Conservation (phyloP, 768 basidiomycete genomes). For the Lactarius trivialis region DNA sequence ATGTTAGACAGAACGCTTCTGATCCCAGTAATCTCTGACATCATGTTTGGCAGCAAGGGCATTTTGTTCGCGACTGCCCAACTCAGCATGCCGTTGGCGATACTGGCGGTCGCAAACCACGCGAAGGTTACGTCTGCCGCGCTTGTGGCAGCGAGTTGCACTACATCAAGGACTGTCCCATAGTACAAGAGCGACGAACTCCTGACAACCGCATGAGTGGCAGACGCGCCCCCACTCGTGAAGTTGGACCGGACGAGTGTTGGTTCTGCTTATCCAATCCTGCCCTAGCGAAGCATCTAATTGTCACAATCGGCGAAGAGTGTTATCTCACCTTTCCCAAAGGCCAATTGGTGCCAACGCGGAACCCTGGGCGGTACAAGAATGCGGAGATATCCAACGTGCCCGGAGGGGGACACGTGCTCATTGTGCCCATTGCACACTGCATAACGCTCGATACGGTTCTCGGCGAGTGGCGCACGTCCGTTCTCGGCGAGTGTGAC, state of each 20-base stretch:
- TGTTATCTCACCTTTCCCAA: slow-evolving; percentile 96
- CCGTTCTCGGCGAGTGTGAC: slow-evolving; percentile 77
- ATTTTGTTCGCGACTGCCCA: slow-evolving; percentile 87
- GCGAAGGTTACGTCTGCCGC: slow-evolving; percentile 81
- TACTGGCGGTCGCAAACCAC: slow-evolving; percentile 78
- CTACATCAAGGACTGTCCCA: slow-evolving; percentile 81
- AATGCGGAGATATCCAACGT: slow-evolving; percentile 39
- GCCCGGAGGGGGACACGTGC: slow-evolving; percentile 93
- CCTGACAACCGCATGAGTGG: slow-evolving; percentile 32
- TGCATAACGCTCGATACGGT: slow-evolving; percentile 83
- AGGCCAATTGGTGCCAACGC: slow-evolving; percentile 87
- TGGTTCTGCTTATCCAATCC: slow-evolving; percentile 99
- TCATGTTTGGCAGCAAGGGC: slow-evolving; percentile 52
- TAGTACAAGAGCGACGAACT: slow-evolving; percentile 48
- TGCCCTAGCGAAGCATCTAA: slow-evolving; percentile 87
- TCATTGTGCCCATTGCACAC: slow-evolving; percentile 91
- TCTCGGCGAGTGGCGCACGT: slow-evolving; percentile 64
- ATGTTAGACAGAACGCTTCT: slow-evolving; percentile 36
- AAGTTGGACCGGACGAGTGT: slow-evolving; percentile 85
- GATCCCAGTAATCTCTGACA: slow-evolving; percentile 5
- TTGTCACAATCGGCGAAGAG: slow-evolving; percentile 88
- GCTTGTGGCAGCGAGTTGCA: slow-evolving; percentile 86
- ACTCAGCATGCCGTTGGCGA: slow-evolving; percentile 70
- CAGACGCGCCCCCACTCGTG: slow-evolving; percentile 56
- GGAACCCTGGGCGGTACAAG: slow-evolving; percentile 41